Conservation (phyloP, 2,329 filamentous ascomycete species). For the Hypoxylon sp. region DNA sequence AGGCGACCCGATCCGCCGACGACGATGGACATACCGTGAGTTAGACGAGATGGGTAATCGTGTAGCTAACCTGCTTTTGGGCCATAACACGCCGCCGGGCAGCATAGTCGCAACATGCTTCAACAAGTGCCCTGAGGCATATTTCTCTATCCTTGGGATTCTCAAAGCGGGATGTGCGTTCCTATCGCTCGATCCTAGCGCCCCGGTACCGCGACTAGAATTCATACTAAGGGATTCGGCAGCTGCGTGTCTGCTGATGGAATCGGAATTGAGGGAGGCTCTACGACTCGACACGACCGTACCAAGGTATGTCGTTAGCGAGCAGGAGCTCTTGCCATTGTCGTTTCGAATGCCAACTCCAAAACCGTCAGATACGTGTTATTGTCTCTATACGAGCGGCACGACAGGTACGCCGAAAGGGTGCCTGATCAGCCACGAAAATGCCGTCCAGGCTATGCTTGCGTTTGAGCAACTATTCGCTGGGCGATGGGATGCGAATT, state of each 20-base stretch:
- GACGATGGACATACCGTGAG: constrained; percentile 79
- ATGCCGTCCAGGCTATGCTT: constrained; percentile 89
- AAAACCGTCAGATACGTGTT: constrained; percentile 75
- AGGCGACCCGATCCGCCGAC: constrained; percentile 59
- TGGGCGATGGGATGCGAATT: constrained; percentile 77
- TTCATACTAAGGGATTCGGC: constrained; percentile 83
- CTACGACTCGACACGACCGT: constrained; percentile 54
- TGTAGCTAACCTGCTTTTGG: constrained; percentile 74
- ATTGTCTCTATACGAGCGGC: constrained; percentile 88
- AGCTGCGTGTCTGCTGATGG: constrained; percentile 72
- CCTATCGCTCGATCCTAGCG: constrained; percentile 81
- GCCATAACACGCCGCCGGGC: constrained; percentile 64
- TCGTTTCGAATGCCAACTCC: constrained; percentile 51
- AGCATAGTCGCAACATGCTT: constrained; percentile 82
- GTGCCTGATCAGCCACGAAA: constrained; percentile 89
- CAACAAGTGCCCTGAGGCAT: constrained; percentile 86
- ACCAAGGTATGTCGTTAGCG: constrained; percentile 52
- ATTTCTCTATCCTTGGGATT: constrained; percentile 84
- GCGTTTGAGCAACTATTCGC: constrained; percentile 84
- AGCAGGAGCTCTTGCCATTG: constrained; percentile 51
- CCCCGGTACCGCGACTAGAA: constrained; percentile 77
- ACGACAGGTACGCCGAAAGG: constrained; percentile 90
- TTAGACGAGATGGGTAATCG: constrained; percentile 78
- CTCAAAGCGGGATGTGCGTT: constrained; percentile 86
- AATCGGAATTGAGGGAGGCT: constrained; percentile 44